Conservation (phyloP, 2,329 filamentous ascomycete species). For the Drechslerella dactyloides region DNA sequence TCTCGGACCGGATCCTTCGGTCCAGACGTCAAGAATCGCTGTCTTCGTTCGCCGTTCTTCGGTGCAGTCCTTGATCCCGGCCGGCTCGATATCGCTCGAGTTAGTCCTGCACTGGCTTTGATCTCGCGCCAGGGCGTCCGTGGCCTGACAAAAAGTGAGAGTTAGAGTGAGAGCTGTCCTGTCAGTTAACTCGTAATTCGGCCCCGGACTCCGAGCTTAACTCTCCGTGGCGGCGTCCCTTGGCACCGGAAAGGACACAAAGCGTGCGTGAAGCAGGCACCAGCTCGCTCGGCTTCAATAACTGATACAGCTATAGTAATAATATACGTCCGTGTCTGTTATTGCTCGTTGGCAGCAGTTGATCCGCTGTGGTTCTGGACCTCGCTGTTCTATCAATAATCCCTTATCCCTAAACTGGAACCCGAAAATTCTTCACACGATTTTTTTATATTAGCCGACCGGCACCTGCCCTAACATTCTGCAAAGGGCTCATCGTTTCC, state of each 20-base stretch:
- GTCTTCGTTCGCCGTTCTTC: background rate
- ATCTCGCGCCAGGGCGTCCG: background rate
- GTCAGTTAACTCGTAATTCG: background rate
- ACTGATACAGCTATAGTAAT: background rate
- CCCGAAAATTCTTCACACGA: constrained; percentile 49
- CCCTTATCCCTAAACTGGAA: constrained; percentile 51
- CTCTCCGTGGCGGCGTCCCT: background rate
- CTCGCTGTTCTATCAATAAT: constrained; percentile 14
- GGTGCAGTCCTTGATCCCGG: background rate
- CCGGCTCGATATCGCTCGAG: background rate
- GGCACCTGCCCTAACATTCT: constrained; percentile 29
- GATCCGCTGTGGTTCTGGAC: background rate
- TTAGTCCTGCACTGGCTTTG: background rate
- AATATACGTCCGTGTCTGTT: background rate
- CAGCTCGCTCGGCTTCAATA: background rate
- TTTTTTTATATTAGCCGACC: constrained; percentile 47
- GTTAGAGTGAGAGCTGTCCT: background rate
- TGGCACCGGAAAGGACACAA: background rate
- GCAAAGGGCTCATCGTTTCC: constrained; percentile 17
- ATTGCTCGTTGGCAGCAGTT: background rate
- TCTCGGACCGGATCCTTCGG: background rate
- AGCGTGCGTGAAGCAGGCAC: background rate
- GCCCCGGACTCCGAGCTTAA: background rate
- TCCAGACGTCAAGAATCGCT: background rate
- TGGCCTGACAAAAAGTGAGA: background rate